phyloP scores from a whole-genome alignment of 129 eudicot species.

The Artemisia argyi region DNA sequence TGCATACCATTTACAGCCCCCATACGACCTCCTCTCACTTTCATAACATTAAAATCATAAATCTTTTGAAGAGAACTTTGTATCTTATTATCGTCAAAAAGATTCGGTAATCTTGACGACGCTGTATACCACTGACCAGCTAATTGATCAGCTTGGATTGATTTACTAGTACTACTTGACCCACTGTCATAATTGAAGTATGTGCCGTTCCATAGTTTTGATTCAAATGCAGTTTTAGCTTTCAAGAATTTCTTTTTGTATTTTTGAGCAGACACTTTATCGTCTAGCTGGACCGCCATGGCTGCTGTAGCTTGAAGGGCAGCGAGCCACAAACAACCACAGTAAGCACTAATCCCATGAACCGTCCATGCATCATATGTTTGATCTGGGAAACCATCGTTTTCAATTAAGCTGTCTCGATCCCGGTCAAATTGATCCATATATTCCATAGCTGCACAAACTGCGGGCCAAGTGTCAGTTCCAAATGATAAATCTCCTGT shows the following conservation, averaged over 20 bases:
- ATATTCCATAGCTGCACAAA: conserved; percentile 92
- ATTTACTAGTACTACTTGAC: conserved; percentile 84
- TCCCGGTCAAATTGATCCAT: conserved; percentile 95
- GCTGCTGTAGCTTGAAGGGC: conserved; percentile 97
- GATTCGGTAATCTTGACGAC: conserved; percentile 83
- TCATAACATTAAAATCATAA: conserved; percentile 91
- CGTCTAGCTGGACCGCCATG: conserved; percentile 87
- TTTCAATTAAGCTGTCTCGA: conserved; percentile 72
- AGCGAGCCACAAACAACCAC: conserved; percentile 93
- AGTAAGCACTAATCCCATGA: conserved; percentile 92
- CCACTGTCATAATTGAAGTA: conserved; percentile 95
- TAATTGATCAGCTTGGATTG: conserved; percentile 91
- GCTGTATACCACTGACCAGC: conserved; percentile 99
- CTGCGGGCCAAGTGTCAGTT: conserved; percentile 90
- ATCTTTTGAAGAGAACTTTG: conserved; percentile 67
- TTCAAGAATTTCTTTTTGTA: conserved; percentile 63
- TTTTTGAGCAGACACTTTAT: conserved; percentile 61
- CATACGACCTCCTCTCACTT: conserved; percentile 85
- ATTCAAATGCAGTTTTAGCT: conserved; percentile 71
- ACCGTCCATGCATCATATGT: conserved; percentile 99
- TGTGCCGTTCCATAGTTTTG: conserved; percentile 83
- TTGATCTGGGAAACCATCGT: conserved; percentile 97
- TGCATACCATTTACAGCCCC: conserved; percentile 99
- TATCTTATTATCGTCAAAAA: conserved; percentile 69
- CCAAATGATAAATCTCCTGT: conserved; percentile 83